Base-by-base conservation (phyloP, 805 yeast genomes). In the Candida takata region DNA sequence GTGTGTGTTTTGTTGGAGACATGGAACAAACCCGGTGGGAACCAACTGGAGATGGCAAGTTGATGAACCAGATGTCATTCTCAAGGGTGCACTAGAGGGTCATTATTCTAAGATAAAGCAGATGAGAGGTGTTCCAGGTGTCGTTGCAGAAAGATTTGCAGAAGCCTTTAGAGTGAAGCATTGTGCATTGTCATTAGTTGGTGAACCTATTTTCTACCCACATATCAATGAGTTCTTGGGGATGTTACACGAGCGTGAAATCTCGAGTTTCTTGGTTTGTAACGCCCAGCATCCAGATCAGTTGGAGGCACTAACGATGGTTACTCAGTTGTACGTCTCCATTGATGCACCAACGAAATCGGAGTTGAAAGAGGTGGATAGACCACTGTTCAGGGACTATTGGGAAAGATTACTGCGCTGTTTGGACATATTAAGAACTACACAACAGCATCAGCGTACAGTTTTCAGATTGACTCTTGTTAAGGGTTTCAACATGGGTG, bases 1-100 rank as follows among this genome's bases (percentile, higher is more conserved):
- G 57, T 87, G 97, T 70, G 96, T 88, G 5, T 87, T 87, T 54
- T 87, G 97, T 62, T 87, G 97, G 97, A 74, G 97, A 57, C 97
- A 87, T 59, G 97, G 97, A 33, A 87, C 96, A 3, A 88, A 87
- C 53, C 97, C 97, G 0, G 96, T 88, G 2, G 95, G 95, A 13
- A 87, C 95, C 20, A 80, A 81, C 41, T 87, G 97, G 97, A 68
- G 96, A 51, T 87, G 97, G 97, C 90, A 86, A 51, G 84, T 86
- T 11, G 96, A 87, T 58, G 79, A 81, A 15, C 96, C 97, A 0
- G 88, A 84, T 47, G 78, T 67, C 41, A 84, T 87, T 34, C 55
- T 87, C 37, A 75, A 83, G 31, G 95, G 95, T 20, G 96, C 96
- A 0, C 60, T 87, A 30, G 77, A 72, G 44, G 95, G 95, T 4